Conservation (phyloP, 2,329 filamentous ascomycete species). For the Colletotrichum sp. region DNA sequence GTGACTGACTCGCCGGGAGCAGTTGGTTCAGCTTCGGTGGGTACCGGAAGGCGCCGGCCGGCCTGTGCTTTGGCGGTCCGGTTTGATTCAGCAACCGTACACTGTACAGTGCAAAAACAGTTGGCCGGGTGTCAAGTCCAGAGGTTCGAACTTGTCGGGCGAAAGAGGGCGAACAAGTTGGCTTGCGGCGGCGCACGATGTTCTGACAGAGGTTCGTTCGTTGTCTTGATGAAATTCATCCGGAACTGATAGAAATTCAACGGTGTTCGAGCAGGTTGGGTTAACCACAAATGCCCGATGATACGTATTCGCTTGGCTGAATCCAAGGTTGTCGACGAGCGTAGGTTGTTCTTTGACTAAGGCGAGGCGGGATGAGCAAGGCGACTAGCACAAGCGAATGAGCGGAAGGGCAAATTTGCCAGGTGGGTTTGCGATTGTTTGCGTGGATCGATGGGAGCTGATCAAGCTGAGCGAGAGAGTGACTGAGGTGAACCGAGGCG, state of each 20-base stretch:
- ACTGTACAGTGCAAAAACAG: background rate
- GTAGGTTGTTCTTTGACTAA: background rate
- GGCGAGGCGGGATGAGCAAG: background rate
- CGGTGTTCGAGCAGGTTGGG: background rate
- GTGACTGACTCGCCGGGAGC: background rate
- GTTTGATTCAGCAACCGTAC: background rate
- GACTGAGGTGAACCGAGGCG: background rate
- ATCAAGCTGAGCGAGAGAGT: background rate
- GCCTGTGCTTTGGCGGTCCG: constrained; percentile 3
- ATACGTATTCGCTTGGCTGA: background rate
- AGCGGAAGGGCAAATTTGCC: background rate
- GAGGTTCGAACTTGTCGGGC: background rate
- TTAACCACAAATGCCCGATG: background rate
- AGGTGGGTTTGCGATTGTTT: background rate
- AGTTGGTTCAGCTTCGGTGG: background rate
- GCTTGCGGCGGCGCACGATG: background rate
- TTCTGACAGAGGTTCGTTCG: background rate
- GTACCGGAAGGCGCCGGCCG: background rate
- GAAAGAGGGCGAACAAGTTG: background rate
- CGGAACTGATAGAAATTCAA: background rate
- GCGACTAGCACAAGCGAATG: background rate
- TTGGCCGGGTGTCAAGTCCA: background rate
- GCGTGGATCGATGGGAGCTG: background rate
- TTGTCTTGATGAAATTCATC: background rate
- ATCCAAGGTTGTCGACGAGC: background rate